Conservation (phyloP, 306 rosid species). For the Cicer yamashitae region DNA sequence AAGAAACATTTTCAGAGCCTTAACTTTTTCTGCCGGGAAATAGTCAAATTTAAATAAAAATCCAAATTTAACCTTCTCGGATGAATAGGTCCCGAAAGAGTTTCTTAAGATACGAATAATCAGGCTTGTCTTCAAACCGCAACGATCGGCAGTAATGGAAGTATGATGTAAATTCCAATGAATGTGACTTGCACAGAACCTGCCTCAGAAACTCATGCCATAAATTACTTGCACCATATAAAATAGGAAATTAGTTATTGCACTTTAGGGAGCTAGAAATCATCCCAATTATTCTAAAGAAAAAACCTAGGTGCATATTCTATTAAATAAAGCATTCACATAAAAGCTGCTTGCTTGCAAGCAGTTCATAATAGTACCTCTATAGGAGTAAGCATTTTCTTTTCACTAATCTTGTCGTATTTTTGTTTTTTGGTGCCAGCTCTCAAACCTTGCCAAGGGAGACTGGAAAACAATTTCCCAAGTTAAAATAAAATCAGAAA, state of each 20-base stretch:
- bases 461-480: conserved; percentile 63
- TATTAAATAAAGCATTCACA: conserved; percentile 11
- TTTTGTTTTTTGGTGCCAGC: conserved; percentile 97
- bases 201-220: conserved; percentile 43
- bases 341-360: conserved; percentile 29
- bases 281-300: background rate
- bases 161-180: conserved; percentile 87
- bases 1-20: conserved; percentile 38
- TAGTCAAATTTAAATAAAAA: conserved; percentile 17
- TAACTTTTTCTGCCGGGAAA: conserved; percentile 22
- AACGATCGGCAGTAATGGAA: conserved; percentile 91
- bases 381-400: conserved; percentile 93
- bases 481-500: conserved; percentile 40
- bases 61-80: conserved; percentile 75
- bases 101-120: conserved; percentile 92
- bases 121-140: conserved; percentile 98
- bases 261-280: background rate
- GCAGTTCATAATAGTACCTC: conserved; percentile 67
- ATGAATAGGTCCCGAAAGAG: conserved; percentile 95
- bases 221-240: conserved; percentile 38
- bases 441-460: conserved; percentile 98
- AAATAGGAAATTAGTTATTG: conserved; percentile 7
- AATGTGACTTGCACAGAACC: conserved; percentile 89
- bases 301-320: too few relatives aligned
- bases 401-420: conserved; percentile 97